Base-by-base conservation (phyloP, 345 rosid genomes). In the Boechera stricta region DNA sequence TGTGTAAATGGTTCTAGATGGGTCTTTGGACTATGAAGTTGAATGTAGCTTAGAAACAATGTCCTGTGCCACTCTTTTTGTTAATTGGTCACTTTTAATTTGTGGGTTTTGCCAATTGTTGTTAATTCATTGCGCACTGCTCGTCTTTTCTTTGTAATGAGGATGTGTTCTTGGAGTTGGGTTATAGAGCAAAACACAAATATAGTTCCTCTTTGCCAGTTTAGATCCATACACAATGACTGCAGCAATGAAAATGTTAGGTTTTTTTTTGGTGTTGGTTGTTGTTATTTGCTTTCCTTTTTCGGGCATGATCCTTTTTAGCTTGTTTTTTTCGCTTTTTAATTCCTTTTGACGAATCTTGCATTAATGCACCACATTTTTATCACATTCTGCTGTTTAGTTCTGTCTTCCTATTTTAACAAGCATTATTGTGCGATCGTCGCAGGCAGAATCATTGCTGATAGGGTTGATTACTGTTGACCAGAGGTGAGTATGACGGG, bases 401-500 rank as follows among this genome's bases (percentile, higher is more conserved):
- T 16, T 33, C 26, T 33, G 35, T 6, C 10, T 31, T 57, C 26
- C 49, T 21, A 39, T 39, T 61, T 21, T 61, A 61, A 39, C 18
- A 21, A 38, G 32, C 13, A 39, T 39, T 24, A 33, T 76, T 53
- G 60, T 35, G 63, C 51, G 39, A 60, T 69, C 10, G 4, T 51
- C 7, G 6, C 76, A 83, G 87, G 79, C 79, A n/a, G 84, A 78
- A 72, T 65, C 68, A 1, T 26, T 84, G 61, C 57, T 82, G 77
- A 55, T 74, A 6, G 83, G 84, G 52, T 57, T 84, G 69, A 72
- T 65, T 60, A 69, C 75, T 45, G 65, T 72, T 10, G 84, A 84
- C 39, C 58, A 86, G 78, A 84, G 88, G 90, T 88, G 59, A 58
- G 52, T 58, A 29, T 39, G 10, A 69, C 0, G 4, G 52, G 29